Conservation (phyloP, 2,329 filamentous ascomycete species). For the Fusarium succisae region DNA sequence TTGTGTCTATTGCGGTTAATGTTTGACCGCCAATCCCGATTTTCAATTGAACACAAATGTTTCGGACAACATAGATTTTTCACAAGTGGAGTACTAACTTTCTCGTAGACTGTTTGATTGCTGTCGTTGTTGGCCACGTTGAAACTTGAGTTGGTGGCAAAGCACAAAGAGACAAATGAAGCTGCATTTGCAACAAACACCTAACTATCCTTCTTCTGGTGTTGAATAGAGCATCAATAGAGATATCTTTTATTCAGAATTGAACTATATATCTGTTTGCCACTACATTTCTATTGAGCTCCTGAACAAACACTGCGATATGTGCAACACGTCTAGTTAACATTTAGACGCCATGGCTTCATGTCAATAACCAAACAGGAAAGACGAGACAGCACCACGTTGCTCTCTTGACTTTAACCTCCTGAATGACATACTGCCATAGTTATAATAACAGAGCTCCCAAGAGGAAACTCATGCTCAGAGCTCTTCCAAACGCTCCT, state of each 20-base stretch:
- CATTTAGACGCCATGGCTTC: not conserved
- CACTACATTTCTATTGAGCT: not conserved
- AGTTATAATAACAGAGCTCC: not conserved
- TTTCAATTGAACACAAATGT: not conserved
- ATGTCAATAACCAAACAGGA: not conserved
- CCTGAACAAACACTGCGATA: not conserved
- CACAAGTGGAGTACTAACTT: not conserved
- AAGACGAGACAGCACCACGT: not conserved
- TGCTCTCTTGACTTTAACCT: not conserved
- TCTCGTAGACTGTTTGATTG: not conserved
- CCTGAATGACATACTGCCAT: not conserved
- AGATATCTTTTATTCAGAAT: not conserved
- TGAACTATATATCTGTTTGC: not conserved
- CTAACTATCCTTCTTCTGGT: slow-evolving; percentile 1
- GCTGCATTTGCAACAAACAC: not conserved
- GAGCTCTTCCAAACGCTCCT: not conserved
- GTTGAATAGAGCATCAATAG: slow-evolving; percentile 17
- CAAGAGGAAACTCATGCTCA: not conserved
- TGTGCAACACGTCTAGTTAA: not conserved
- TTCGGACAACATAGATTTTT: not conserved
- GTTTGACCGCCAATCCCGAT: not conserved
- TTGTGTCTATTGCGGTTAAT: not conserved
- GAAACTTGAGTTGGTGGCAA: not conserved
- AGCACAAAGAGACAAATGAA: not conserved
- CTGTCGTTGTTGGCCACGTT: not conserved